Evolutionary conservation across 2,329 filamentous ascomycete species (phyloP).

Genomic region (Exophiala lecanii-corni): DNA sequence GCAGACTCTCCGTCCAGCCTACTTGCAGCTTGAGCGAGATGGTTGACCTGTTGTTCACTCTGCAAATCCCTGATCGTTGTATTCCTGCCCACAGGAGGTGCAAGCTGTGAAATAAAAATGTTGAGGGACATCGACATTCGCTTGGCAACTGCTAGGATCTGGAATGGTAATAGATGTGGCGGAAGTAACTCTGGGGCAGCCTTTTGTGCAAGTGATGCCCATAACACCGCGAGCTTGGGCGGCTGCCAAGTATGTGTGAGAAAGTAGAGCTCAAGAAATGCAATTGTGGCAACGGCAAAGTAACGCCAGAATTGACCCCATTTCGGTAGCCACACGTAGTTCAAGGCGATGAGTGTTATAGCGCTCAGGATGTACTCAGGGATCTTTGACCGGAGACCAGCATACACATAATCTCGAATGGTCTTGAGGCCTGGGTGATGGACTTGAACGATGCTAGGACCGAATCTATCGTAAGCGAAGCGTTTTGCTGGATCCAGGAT

Average conservation of each 20-base stretch:
- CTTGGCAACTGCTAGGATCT: constrained; percentile 70
- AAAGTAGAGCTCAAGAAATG: constrained; percentile 54
- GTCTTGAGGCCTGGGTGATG: constrained; percentile 45
- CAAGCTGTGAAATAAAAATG: constrained; percentile 77
- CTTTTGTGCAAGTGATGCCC: constrained; percentile 13
- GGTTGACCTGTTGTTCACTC: constrained; percentile 60
- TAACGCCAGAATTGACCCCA: constrained; percentile 44
- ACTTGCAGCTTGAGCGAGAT: constrained; percentile 58
- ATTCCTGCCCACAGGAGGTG: constrained; percentile 48
- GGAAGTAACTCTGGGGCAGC: constrained; percentile 41
- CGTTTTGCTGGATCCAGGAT: constrained; percentile 70
- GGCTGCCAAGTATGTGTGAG: constrained; percentile 43
- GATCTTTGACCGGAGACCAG: constrained; percentile 52
- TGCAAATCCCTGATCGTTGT: constrained; percentile 36
- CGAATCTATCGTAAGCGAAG: constrained; percentile 88
- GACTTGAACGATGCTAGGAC: constrained; percentile 64
- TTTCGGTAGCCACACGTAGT: constrained; percentile 25
- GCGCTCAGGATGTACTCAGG: constrained; percentile 39
- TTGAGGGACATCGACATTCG: constrained; percentile 73
- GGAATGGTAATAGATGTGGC: constrained; percentile 66
- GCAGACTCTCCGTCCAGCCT: constrained; percentile 65
- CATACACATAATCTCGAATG: constrained; percentile 66
- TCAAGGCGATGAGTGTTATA: constrained; percentile 27
- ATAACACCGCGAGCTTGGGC: constrained; percentile 9
- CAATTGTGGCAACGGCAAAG: constrained; percentile 49